phyloP scores from a whole-genome alignment of 495 filamentous ascomycete genomes.

The Parathielavia appendiculata region DNA sequence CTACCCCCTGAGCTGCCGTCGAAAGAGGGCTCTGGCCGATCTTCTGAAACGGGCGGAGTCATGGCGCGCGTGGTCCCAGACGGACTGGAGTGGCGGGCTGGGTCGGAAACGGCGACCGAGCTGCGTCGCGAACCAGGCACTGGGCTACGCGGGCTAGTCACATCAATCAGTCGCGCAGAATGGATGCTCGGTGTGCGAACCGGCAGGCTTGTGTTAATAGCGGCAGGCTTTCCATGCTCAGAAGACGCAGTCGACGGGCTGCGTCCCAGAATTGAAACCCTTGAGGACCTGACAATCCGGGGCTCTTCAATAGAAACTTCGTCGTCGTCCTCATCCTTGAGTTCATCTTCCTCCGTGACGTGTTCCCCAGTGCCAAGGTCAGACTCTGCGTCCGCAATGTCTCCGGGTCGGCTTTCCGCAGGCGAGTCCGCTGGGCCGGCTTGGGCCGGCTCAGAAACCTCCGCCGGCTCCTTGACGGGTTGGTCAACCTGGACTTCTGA shows the following conservation, averaged over 20 bases:
- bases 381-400: background rate
- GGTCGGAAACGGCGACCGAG: conserved; percentile 39
- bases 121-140: conserved; percentile 37
- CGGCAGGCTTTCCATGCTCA: conserved; percentile 34
- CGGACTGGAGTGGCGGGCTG: conserved; percentile 28
- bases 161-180: conserved; percentile 51
- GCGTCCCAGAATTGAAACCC: conserved; percentile 49
- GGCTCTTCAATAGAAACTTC: conserved; percentile 49
- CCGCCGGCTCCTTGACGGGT: background rate
- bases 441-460: background rate
- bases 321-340: conserved; percentile 34
- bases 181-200: conserved; percentile 47
- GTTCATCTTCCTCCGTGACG: conserved; percentile 23
- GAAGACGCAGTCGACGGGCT: conserved; percentile 39
- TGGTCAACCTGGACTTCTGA: conserved; percentile 1
- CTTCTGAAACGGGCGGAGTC: conserved; percentile 41
- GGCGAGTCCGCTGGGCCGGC: background rate
- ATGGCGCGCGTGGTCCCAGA: conserved; percentile 36
- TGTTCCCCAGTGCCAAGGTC: background rate
- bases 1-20: conserved; percentile 22
- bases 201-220: conserved; percentile 37
- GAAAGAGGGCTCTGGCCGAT: conserved; percentile 19
- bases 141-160: conserved; percentile 45
- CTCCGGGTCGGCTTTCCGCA: background rate
- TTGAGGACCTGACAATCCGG: conserved; percentile 50